Percentiles rank a stretch among this genome's conserved stretches.
Evolutionary conservation across 179 eudicot species (phyloP).

Genomic region (Beta corolliflora): DNA sequence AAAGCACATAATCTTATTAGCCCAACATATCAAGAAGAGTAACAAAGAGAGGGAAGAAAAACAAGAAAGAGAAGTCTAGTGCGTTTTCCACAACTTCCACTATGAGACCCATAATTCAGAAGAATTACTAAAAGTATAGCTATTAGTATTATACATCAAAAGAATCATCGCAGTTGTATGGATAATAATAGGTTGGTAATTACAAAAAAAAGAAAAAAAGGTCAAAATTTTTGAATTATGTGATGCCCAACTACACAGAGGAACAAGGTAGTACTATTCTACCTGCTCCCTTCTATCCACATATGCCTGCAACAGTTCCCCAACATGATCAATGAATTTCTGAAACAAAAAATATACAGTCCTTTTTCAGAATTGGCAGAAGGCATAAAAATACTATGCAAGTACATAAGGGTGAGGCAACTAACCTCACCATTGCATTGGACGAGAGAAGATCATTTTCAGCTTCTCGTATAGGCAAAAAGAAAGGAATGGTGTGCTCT

Average conservation of each 20-base stretch:
- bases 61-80: background rate
- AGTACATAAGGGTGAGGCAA: slow-evolving; percentile 28
- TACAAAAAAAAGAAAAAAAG: background rate
- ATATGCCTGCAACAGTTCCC: slow-evolving; percentile 94
- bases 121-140: background rate
- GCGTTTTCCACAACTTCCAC: background rate
- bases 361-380: slow-evolving; percentile 25
- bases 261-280: slow-evolving; percentile 14
- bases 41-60: background rate
- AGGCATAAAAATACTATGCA: slow-evolving; percentile 8
- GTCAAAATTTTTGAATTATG: background rate
- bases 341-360: slow-evolving; percentile 42
- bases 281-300: slow-evolving; percentile 99
- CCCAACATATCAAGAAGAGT: background rate
- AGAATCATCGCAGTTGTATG: background rate
- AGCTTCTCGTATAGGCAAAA: slow-evolving; percentile 89
- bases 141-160: background rate
- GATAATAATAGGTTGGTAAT: background rate
- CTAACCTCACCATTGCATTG: slow-evolving; percentile 92
- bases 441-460: slow-evolving; percentile 92
- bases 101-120: background rate
- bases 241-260: background rate
- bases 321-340: slow-evolving; percentile 95
- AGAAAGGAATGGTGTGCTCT: slow-evolving; percentile 97
- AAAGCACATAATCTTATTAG: background rate